These are phyloP conservation scores for Aspergillus affinis DNA, from an alignment of 495 filamentous ascomycete species.

Conservation along the genomic window DNA sequence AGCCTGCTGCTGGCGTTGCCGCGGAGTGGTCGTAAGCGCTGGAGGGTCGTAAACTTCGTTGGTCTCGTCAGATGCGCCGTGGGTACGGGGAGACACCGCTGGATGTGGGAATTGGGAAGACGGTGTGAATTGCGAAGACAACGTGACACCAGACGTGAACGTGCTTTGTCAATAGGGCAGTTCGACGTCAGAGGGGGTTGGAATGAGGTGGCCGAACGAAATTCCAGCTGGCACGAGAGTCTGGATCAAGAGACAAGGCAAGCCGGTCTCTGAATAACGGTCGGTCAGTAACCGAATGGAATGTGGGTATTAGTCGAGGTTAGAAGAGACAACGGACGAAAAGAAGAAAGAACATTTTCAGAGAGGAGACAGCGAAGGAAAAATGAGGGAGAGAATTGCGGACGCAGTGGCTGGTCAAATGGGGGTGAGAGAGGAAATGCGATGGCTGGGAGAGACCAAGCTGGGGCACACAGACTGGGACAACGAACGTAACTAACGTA, in stretches of 20 bases:
- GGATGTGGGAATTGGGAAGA: constrained; percentile 23
- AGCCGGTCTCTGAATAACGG: constrained; percentile 10
- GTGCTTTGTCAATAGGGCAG: neutral
- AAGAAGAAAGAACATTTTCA: constrained; percentile 15
- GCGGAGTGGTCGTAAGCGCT: constrained; percentile 49
- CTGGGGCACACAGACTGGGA: neutral
- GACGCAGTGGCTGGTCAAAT: constrained; percentile 32
- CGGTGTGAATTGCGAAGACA: constrained; percentile 31
- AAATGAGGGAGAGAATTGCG: constrained; percentile 9
- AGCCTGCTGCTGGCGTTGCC: constrained; percentile 60
- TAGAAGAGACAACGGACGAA: constrained; percentile 9
- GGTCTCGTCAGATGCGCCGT: constrained; percentile 53
- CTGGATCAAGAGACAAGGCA: constrained; percentile 10
- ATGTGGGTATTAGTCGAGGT: constrained; percentile 28
- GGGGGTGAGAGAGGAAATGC: constrained; percentile 22
- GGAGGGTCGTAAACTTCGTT: constrained; percentile 58
- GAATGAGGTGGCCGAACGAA: neutral
- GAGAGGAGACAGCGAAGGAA: constrained; percentile 10
- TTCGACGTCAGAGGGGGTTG: neutral
- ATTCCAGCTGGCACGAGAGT: constrained; percentile 10
- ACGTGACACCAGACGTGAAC: constrained; percentile 28
- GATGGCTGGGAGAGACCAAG: constrained; percentile 25
- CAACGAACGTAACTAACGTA: neutral
- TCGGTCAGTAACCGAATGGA: constrained; percentile 20
- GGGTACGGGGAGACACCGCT: constrained; percentile 45